Percentiles rank a stretch among this genome's conserved stretches.
phyloP scores from a whole-genome alignment of 768 basidiomycete species.

The Tremella fuciformis region DNA sequence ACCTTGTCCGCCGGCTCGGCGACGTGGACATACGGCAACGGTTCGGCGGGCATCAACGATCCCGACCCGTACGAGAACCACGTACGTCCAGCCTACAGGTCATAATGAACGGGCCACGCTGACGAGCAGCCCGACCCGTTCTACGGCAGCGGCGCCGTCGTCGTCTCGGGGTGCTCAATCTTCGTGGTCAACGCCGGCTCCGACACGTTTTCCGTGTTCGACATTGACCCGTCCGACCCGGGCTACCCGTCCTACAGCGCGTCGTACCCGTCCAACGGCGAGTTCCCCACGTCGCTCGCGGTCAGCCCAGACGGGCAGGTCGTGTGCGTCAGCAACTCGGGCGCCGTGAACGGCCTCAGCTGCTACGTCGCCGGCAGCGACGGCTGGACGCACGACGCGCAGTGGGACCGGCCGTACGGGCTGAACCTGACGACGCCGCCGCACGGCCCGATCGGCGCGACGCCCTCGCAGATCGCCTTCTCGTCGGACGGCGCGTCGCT shows the following conservation, averaged over 20 bases:
- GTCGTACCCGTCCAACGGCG: slow-evolving; percentile 6
- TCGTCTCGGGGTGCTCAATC: slow-evolving; percentile 2
- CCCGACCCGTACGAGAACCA: slow-evolving; percentile 10
- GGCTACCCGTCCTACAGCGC: neutral
- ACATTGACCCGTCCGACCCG: slow-evolving; percentile 14
- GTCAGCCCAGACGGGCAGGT: slow-evolving; percentile 11
- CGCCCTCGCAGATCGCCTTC: slow-evolving; percentile 14
- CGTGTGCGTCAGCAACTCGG: slow-evolving; percentile 11
- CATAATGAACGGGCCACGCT: neutral
- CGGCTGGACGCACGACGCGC: slow-evolving; percentile 8
- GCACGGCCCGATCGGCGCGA: slow-evolving; percentile 9
- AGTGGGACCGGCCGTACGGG: slow-evolving; percentile 11
- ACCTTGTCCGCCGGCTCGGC: slow-evolving; percentile 6
- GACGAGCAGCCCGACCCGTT: slow-evolving; percentile 13
- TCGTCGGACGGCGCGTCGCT: slow-evolving; percentile 1
- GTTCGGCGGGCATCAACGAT: slow-evolving; percentile 15
- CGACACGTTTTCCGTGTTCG: slow-evolving; percentile 14
- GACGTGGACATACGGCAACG: slow-evolving; percentile 11
- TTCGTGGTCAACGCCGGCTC: slow-evolving; percentile 18
- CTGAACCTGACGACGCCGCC: slow-evolving; percentile 18
- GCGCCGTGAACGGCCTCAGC: slow-evolving; percentile 10
- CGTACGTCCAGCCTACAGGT: no score
- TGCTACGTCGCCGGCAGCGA: slow-evolving; percentile 2
- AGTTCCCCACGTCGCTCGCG: slow-evolving; percentile 11
- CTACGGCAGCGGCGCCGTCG: slow-evolving; percentile 8